Evolutionary conservation across 2,329 filamentous ascomycete species (phyloP).

Genomic region (Biscogniauxia marginata): DNA sequence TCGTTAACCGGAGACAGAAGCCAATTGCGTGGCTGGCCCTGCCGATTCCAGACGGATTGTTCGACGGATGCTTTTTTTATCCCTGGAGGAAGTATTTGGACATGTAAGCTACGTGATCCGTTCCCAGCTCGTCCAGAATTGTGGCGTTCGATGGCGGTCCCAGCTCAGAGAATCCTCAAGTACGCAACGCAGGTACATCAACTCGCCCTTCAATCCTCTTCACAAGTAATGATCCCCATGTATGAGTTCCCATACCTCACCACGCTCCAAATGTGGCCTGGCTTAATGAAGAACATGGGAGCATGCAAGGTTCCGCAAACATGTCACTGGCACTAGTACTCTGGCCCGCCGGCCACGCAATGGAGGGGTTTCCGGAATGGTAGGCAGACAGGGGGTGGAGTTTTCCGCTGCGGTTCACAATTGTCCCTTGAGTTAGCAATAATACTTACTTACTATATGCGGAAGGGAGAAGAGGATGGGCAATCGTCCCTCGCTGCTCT

Average conservation of each 20-base stretch:
- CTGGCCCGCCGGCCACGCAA: not conserved
- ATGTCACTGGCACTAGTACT: conserved; percentile 9
- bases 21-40: not conserved
- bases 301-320: conserved; percentile 24
- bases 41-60: not conserved
- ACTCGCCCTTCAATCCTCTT: not conserved
- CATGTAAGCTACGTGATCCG: conserved; percentile 5
- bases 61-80: conserved; percentile 4
- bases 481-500: not conserved
- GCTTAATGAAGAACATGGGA: conserved; percentile 18
- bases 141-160: conserved; percentile 21
- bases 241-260: not conserved
- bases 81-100: conserved; percentile 4
- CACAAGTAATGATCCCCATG: not conserved
- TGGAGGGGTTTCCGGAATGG: not conserved
- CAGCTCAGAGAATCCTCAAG: not conserved
- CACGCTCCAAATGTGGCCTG: conserved; percentile 18
- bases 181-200: not conserved
- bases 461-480: not conserved
- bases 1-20: conserved; percentile 12
- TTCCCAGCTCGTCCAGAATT: conserved; percentile 15
- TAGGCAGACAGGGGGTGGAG: not conserved
- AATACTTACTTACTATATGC: not conserved
- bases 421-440: not conserved
- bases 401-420: not conserved